Evolutionary conservation across 2,329 filamentous ascomycete species (phyloP).

Genomic region (Aspergillus novofumigatus): DNA sequence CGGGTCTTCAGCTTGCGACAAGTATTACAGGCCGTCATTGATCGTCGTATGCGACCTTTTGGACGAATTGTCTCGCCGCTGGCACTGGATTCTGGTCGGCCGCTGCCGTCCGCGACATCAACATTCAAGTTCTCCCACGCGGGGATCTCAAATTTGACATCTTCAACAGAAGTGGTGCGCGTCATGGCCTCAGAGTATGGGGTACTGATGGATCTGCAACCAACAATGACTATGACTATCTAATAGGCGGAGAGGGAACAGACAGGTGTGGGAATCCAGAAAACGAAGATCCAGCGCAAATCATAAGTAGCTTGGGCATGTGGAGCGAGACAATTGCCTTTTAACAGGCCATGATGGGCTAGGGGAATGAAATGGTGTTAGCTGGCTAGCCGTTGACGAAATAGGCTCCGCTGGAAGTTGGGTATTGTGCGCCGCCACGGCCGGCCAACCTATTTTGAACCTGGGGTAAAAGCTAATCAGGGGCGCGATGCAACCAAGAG

Average conservation of each 20-base stretch:
- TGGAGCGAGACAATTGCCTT: constrained; percentile 10
- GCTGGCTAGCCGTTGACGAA: constrained; percentile 12
- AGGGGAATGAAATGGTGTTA: constrained; percentile 13
- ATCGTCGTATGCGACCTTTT: constrained; percentile 32
- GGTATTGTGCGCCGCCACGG: not conserved
- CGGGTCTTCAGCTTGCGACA: constrained; percentile 36
- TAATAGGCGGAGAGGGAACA: constrained; percentile 3
- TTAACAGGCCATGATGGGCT: constrained; percentile 10
- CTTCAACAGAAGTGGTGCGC: constrained; percentile 19
- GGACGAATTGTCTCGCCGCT: constrained; percentile 23
- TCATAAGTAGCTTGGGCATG: constrained; percentile 3
- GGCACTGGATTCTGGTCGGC: constrained; percentile 19
- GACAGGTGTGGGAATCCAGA: constrained; percentile 1
- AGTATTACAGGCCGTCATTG: constrained; percentile 36
- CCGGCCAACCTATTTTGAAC: constrained; percentile 14
- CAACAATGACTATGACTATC: constrained; percentile 2
- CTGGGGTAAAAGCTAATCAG: constrained; percentile 26
- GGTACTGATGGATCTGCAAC: constrained; percentile 6
- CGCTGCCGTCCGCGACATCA: constrained; percentile 20
- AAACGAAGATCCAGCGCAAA: constrained; percentile 6
- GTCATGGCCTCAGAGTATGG: constrained; percentile 21
- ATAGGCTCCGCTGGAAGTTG: constrained; percentile 9
- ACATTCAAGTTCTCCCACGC: constrained; percentile 27
- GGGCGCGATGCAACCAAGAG: constrained; percentile 9
- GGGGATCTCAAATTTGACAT: constrained; percentile 12